These are phyloP conservation scores for Knoxia roxburghii DNA, from an alignment of 257 asterid species.

Conservation along the genomic window DNA sequence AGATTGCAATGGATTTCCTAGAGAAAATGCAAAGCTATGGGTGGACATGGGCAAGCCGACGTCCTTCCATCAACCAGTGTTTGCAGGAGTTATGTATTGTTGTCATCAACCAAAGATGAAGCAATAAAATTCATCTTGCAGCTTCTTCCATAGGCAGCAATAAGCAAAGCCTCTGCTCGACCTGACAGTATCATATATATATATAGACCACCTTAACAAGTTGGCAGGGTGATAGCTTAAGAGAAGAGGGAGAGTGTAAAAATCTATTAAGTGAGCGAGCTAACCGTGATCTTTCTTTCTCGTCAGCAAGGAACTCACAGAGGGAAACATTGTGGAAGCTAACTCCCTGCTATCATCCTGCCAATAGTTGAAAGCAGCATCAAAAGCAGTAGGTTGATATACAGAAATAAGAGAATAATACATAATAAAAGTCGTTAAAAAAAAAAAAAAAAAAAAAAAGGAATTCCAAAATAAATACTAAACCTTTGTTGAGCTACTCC, in stretches of 20 bases:
- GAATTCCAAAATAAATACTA: no score
- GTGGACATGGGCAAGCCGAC: no score
- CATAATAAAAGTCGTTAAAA: neutral
- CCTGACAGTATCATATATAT: conserved; percentile 35
- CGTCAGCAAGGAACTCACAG: conserved; percentile 45
- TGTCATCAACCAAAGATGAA: no score
- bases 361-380: conserved; percentile 6
- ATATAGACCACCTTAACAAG: neutral
- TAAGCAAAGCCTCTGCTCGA: conserved; percentile 83
- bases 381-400: neutral
- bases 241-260: conserved; percentile 2
- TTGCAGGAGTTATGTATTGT: no score
- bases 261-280: conserved; percentile 8
- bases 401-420: neutral
- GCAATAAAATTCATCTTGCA: no score
- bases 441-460: conserved; percentile 2
- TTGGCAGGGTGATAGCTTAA: neutral
- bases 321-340: conserved; percentile 60
- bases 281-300: conserved; percentile 85
- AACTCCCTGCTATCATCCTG: conserved; percentile 78
- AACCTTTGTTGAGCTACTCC: conserved; percentile 59
- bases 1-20: no score
- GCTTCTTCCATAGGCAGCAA: conserved; percentile 88
- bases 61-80: no score
- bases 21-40: no score